Evolutionary conservation across 1,139 yeast genomes (phyloP).

Genomic region (Wickerhamomyces sp.): DNA sequence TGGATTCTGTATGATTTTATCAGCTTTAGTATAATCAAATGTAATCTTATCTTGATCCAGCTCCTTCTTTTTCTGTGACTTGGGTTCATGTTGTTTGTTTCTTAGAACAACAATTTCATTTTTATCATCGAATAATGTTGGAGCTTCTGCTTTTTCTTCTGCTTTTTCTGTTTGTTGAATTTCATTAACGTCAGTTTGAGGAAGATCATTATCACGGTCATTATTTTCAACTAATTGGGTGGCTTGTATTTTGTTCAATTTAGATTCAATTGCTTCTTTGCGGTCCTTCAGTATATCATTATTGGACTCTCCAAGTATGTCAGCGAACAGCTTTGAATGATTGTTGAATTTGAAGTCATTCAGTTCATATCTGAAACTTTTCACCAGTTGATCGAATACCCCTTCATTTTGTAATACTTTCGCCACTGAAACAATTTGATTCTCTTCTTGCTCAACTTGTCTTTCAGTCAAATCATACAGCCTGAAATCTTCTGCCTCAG

Average conservation of each 20-base stretch:
- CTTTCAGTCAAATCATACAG: constrained; percentile 6
- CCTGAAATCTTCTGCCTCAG: constrained; percentile 18
- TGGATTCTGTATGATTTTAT: constrained; percentile 33
- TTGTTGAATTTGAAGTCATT: no score
- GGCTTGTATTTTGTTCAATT: no score
- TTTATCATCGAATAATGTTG: constrained; percentile 27
- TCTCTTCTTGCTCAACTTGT: background rate
- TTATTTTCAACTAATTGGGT: no score
- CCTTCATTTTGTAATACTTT: constrained; percentile 7
- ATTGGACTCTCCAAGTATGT: no score
- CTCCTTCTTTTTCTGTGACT: constrained; percentile 16
- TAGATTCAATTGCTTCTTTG: no score
- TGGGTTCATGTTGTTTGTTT: constrained; percentile 26
- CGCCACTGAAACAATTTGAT: constrained; percentile 7
- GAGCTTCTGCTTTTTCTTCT: background rate
- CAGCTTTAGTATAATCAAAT: constrained; percentile 46
- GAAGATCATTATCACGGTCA: no score
- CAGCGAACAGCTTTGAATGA: no score
- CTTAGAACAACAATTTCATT: constrained; percentile 57
- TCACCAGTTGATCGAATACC: constrained; percentile 1
- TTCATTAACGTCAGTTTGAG: no score
- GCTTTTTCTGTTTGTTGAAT: no score
- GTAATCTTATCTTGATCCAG: constrained; percentile 24
- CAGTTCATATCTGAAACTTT: background rate
- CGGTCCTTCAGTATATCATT: no score